Conservation (phyloP, 768 basidiomycete species). For the Agaricus sinodeliciosus region DNA sequence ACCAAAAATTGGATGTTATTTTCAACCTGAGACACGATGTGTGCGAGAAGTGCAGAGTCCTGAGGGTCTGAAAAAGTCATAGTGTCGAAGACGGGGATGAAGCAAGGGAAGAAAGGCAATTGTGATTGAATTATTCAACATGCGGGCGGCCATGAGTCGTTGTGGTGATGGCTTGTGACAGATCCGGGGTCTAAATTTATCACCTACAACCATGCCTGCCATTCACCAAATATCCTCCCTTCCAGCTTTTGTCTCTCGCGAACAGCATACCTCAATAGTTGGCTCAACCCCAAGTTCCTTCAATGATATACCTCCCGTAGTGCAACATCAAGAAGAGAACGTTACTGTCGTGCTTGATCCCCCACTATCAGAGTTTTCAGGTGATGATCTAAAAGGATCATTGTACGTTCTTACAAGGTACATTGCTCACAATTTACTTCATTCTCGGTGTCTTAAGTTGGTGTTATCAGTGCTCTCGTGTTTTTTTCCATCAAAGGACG, state of each 20-base stretch:
- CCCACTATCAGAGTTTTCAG: conserved; percentile 50
- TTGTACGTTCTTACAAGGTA: conserved; percentile 88
- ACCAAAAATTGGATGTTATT: conserved; percentile 52
- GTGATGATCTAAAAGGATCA: conserved; percentile 51
- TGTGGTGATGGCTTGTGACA: not conserved
- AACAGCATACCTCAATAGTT: conserved; percentile 62
- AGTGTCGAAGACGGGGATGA: not conserved
- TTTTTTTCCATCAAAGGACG: conserved; percentile 66
- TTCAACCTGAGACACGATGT: conserved; percentile 51
- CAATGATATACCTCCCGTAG: conserved; percentile 74
- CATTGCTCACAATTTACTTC: conserved; percentile 9
- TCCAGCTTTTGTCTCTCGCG: conserved; percentile 37
- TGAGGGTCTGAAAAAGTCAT: conserved; percentile 29
- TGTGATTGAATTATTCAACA: not conserved
- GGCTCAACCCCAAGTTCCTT: conserved; percentile 85
- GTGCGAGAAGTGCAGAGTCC: conserved; percentile 46
- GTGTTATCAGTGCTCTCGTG: conserved; percentile 45
- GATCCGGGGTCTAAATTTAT: not conserved
- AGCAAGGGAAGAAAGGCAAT: too few relatives aligned
- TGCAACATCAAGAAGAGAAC: conserved; percentile 67
- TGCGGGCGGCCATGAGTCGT: not conserved
- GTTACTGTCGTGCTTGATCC: conserved; percentile 71
- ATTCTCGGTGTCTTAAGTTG: conserved; percentile 1
- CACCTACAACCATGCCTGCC: conserved; percentile 26
- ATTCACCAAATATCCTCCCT: conserved; percentile 28